Base-by-base conservation (phyloP, 1,139 yeast species). In the Sugiyamaella novakii region DNA sequence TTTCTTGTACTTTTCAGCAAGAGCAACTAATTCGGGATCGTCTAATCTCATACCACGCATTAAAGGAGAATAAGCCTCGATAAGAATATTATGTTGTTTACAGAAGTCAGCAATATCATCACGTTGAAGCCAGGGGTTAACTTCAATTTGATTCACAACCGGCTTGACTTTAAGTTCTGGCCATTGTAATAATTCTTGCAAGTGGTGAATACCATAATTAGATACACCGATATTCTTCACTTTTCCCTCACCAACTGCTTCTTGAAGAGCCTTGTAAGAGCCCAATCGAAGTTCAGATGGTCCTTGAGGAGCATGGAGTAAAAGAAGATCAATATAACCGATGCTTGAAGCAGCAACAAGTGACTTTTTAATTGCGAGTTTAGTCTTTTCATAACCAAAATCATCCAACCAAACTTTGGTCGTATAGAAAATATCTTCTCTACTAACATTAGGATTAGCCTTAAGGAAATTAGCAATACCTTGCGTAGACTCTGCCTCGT, bases 121-220 rank as follows among this genome's bases (percentile, higher is more conserved):
- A 71, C 87, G 95, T 58, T 84, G 87, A 66, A 87, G 76, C 74
- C 85, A 87, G 57, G 95, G 95, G 68, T 87, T 95, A 69, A 84
- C 88, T 73, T 88, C 96, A 63, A 87, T 83, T 70, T 88, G 96
- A 61, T 84, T 76, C 49, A 79, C 86, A 46, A 51, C 49, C 11
- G 52, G 57, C 41, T 33, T 51, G 28, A 47, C 79, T 28, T 43
- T 43, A 19, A 47, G 45, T 56, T 73, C 77, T 55, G 84, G 82
- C 51, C 81, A 80, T 64, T 87, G 43, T 52, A 85, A 70, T 59
- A 87, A 74, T 63, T 87, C 95, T 62, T 77, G 79, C 57, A 88
- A 69, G 61, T 84, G 72, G 61, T 81, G 83, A 56, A 87, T 91
- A 51, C 75, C 73, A 72, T 83, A 86, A 75, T 88, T 88, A 55